phyloP scores from a whole-genome alignment of 805 yeast genomes.

The Teunomyces lycoperdinae region DNA sequence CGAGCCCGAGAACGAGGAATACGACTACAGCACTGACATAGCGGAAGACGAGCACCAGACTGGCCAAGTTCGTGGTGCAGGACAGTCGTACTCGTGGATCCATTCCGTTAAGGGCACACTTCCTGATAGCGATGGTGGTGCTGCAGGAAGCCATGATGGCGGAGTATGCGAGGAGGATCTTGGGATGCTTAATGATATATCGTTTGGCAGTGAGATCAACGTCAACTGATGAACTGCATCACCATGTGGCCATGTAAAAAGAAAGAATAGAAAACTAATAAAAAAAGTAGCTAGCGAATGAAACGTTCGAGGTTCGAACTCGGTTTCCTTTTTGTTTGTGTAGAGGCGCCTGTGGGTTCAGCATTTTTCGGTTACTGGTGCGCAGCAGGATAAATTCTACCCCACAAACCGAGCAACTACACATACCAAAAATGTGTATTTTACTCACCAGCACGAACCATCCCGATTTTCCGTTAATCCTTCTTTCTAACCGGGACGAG shows the following conservation, averaged over 20 bases:
- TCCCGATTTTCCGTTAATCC: slow-evolving; percentile 69
- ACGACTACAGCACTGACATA: neutral
- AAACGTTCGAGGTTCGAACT: too few species aligned
- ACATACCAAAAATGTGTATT: slow-evolving; percentile 65
- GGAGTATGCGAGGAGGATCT: slow-evolving; percentile 2
- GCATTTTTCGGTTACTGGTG: neutral
- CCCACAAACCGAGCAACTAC: neutral
- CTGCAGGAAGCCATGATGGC: too few species aligned
- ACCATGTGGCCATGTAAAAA: neutral
- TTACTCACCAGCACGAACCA: slow-evolving; percentile 64
- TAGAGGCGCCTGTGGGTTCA: neutral
- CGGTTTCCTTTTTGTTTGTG: too few species aligned
- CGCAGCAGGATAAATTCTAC: neutral
- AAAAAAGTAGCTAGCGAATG: neutral
- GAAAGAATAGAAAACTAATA: neutral
- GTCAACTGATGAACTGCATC: neutral
- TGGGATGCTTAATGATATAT: slow-evolving; percentile 7
- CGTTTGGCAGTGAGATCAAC: slow-evolving; percentile 8
- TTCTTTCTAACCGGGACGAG: slow-evolving; percentile 88
- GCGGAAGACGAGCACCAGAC: neutral
- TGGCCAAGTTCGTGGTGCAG: neutral
- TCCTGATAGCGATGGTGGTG: neutral
- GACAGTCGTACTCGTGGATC: neutral
- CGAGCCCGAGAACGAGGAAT: neutral
- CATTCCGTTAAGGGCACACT: neutral